Base-by-base conservation (phyloP, 208 protist genomes). In the Trypanosoma cruzi region DNA sequence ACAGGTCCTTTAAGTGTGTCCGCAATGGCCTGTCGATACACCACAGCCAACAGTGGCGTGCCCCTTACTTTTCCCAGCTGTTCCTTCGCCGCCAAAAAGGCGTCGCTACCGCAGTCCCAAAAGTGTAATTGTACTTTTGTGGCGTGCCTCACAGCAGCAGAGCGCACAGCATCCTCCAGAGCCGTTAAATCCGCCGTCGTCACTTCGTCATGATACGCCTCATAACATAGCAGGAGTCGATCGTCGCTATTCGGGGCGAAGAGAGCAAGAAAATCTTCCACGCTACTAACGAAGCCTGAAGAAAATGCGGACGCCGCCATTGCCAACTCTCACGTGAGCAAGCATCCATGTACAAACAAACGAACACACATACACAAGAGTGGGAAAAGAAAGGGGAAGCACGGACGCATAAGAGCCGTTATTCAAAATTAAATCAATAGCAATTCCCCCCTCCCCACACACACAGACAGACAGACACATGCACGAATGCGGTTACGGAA, bases 171-270 rank as follows among this genome's bases (percentile, higher is more conserved):
- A 2, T 60, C 11, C 32, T 85, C 61, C 26, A 96, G 80, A 0
- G 20, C 18, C n/a, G 24, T 7, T 31, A 93, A 74, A 14, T 56
- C 64, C 11, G 74, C 71, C 11, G 64, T 5, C 1, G 77, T 85
- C 22, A 96, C 77, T 4, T 24, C 58, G 55, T 93, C 90, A 40
- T 48, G 54, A 6, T 78, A 63, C 4, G 68, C 48, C 54, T 96
- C 90, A 67, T 92, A 91, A 73, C 85, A 96, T 11, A 96, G 54
- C 37, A 96, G 50, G 34, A 96, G 76, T 18, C 56, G 56, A 37
- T 75, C 71, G 52, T 11, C 18, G 20, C 48, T 55, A 48, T 56
- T 46, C 5, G 71, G 54, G n/a, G 63, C 46, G 50, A 94, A 94
- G 40, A 92, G 42, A 22, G 71, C 54, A 10, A 59, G 58, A 54